Evolutionary conservation across 2,329 filamentous ascomycete species (phyloP), one percentile per base, ranked within the genome.

Genomic region (Aspergillus unguis): DNA sequence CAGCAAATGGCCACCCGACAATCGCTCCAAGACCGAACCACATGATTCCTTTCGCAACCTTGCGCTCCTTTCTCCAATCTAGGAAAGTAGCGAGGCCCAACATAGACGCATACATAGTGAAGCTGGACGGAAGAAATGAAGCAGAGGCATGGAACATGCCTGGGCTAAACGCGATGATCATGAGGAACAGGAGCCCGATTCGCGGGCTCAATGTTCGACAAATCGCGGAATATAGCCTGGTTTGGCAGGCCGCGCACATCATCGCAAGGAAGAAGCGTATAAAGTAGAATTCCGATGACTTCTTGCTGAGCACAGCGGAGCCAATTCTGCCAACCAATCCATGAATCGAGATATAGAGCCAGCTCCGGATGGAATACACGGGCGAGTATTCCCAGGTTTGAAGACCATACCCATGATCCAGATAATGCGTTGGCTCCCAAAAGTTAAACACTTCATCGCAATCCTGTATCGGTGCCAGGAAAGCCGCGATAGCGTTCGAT

Each of bases 351-450:
- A 95, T 79, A 66, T 99, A 99, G 25, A 91, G 79, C 94, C 94
- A 99, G 75, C 91, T 96, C 58, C 94, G 85, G 62, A 99, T 96
- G 46, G 91, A 89, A 73, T 88, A 97, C 53, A 92, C 86, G 4
- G 94, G 94, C 1, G 92, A 95, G 74, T 97, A 99, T 72, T 99
- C 94, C 94, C 94, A 99, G 1, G 94, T 99, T 75, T 99, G 92
- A 46, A 96, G 79, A 36, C 92, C 94, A 66, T 95, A 92, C 63
- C 90, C 89, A 76, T 96, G 91, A 54, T 85, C 87, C 28, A 99
- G 81, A 72, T 96, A 99, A 72, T 99, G 94, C 0, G 92, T 85
- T 0, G 94, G 92, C 65, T 99, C 94, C 91, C 92, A 99, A 77
- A 96, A 99, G 71, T 99, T 99, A 81, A 95, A 99, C 8, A 92